phyloP scores from a whole-genome alignment of 2,329 filamentous ascomycete species.

The Hymenoscyphus scutula region DNA sequence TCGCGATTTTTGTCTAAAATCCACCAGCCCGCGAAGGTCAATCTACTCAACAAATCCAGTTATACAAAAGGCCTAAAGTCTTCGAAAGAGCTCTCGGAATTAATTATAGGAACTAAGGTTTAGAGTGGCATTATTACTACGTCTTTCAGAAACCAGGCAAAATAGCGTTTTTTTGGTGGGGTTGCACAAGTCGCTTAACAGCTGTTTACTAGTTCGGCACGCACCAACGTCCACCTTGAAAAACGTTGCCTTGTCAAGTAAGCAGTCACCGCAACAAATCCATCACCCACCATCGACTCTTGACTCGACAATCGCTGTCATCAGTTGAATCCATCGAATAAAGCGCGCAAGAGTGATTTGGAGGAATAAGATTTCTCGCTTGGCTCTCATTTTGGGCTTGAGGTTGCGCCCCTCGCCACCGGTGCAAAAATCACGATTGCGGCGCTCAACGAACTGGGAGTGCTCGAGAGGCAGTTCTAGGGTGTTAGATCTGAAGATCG shows the following conservation, averaged over 20 bases:
- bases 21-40: no score
- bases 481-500: background rate
- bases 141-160: no score
- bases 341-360: background rate
- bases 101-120: no score
- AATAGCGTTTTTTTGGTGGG: no score
- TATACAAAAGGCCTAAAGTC: no score
- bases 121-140: no score
- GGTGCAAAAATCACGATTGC: background rate
- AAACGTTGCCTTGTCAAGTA: background rate
- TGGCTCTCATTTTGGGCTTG: background rate
- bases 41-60: no score
- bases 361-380: background rate
- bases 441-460: background rate
- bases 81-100: no score
- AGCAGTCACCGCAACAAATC: background rate
- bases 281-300: background rate
- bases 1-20: no score
- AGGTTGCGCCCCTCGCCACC: background rate
- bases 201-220: no score
- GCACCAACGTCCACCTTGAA: background rate
- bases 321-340: background rate
- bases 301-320: background rate
- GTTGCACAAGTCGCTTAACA: no score
- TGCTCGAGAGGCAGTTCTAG: background rate